Conservation (phyloP, 179 eudicot genomes). For the Spinacia oleracea region DNA sequence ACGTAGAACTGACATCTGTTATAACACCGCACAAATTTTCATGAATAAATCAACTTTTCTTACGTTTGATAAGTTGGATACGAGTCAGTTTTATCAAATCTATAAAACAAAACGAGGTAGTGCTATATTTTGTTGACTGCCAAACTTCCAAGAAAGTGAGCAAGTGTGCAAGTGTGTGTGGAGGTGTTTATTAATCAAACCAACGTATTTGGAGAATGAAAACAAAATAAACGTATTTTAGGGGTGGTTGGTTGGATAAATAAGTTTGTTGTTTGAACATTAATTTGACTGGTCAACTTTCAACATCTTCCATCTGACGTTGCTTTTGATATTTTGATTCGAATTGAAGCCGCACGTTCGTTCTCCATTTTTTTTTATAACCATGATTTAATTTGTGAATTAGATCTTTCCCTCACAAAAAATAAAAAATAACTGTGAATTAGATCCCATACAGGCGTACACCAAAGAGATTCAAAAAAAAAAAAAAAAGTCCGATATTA, state of each 20-base stretch:
- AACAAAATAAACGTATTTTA: neutral
- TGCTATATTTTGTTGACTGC: slow-evolving; percentile 37
- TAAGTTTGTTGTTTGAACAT: neutral
- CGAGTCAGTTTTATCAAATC: slow-evolving; percentile 19
- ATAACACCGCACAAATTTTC: too few species aligned
- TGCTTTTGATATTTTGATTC: neutral
- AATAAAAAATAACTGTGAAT: too few species aligned
- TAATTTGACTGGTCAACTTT: neutral
- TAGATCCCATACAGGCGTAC: too few species aligned
- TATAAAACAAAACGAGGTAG: slow-evolving; percentile 22
- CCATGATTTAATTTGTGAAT: too few species aligned
- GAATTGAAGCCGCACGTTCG: neutral
- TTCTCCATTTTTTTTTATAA: neutral
- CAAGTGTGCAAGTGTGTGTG: slow-evolving; percentile 3
- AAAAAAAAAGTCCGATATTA: too few species aligned
- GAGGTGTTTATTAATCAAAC: neutral
- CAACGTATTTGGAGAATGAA: neutral
- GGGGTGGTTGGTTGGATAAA: neutral
- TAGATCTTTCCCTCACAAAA: too few species aligned
- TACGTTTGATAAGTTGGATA: too few species aligned
- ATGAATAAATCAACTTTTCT: too few species aligned
- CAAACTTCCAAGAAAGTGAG: slow-evolving; percentile 23
- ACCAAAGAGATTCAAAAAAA: too few species aligned
- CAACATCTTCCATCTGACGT: neutral
- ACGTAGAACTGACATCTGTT: too few species aligned